These are phyloP conservation scores for Entrophospora sp. DNA, from an alignment of 192 early-diverging fungal genomes.

Conservation along the genomic window DNA sequence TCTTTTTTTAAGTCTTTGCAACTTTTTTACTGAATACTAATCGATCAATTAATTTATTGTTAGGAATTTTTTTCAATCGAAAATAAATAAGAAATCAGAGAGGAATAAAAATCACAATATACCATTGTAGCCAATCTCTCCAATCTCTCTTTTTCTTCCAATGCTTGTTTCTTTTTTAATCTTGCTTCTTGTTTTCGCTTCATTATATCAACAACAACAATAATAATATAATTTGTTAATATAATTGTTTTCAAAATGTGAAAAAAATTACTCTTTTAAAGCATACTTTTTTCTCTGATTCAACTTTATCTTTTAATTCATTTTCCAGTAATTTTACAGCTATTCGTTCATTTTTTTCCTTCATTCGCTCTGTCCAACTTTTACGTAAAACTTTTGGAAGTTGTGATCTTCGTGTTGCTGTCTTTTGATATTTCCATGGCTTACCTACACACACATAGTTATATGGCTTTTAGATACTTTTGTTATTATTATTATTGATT, in stretches of 20 bases:
- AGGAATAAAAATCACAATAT: not conserved
- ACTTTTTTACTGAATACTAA: constrained; percentile 18
- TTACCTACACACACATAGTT: no score
- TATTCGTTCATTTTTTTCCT: constrained; percentile 33
- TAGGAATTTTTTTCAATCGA: not conserved
- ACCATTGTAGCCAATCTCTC: constrained; percentile 26
- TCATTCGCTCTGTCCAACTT: constrained; percentile 26
- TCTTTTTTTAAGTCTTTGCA: constrained; percentile 14
- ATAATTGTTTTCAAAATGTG: not conserved
- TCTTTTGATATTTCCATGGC: constrained; percentile 34
- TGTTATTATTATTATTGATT: no score
- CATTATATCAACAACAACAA: not conserved
- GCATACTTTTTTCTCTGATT: not conserved
- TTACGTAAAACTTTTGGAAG: constrained; percentile 28
- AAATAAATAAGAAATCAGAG: not conserved
- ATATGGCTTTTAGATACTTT: no score
- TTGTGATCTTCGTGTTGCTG: constrained; percentile 30
- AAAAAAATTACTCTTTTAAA: not conserved
- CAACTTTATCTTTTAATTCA: constrained; percentile 4
- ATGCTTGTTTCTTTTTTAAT: constrained; percentile 30
- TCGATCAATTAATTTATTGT: not conserved
- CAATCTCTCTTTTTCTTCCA: constrained; percentile 35
- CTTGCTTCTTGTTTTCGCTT: constrained; percentile 34
- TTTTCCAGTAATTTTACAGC: constrained; percentile 24
- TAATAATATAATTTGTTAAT: not conserved